These are phyloP conservation scores for Talaromyces atroroseus DNA, from an alignment of 2,329 filamentous ascomycete genomes.

Conservation along the genomic window DNA sequence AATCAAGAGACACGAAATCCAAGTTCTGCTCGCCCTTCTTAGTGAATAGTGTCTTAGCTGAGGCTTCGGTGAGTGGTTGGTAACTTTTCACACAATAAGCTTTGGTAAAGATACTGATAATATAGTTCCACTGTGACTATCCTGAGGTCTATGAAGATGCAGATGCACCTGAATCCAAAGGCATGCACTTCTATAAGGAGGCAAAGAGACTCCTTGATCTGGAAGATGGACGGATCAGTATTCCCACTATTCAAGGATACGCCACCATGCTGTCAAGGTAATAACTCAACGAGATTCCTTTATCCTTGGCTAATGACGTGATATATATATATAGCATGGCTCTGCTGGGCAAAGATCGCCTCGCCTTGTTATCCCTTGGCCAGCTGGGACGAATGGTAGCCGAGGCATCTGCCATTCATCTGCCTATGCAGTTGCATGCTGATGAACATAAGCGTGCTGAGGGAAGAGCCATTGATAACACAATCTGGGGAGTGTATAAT, in stretches of 20 bases:
- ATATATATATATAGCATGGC: slow-evolving; percentile 21
- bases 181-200: slow-evolving; percentile 30
- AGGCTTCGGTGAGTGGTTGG: slow-evolving; percentile 24
- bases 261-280: slow-evolving; percentile 28
- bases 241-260: slow-evolving; percentile 27
- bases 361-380: slow-evolving; percentile 25
- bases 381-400: slow-evolving; percentile 22
- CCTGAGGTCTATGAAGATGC: slow-evolving; percentile 20
- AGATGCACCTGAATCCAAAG: slow-evolving; percentile 18
- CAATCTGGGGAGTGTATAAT: slow-evolving; percentile 15
- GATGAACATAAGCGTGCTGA: slow-evolving; percentile 18
- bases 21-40: slow-evolving; percentile 31
- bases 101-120: background rate
- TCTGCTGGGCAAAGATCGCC: slow-evolving; percentile 28
- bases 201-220: slow-evolving; percentile 26
- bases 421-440: slow-evolving; percentile 9
- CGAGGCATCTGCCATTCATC: slow-evolving; percentile 19
- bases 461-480: slow-evolving; percentile 10
- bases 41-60: slow-evolving; percentile 30
- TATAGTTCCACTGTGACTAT: slow-evolving; percentile 25
- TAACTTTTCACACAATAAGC: background rate
- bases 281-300: slow-evolving; percentile 5
- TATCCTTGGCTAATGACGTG: background rate
- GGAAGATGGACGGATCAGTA: slow-evolving; percentile 25
- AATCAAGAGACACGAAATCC: slow-evolving; percentile 20